Evolutionary conservation across 2,329 filamentous ascomycete species (phyloP), one percentile per base, ranked within the genome.

Genomic region (Tolypocladium sp.): DNA sequence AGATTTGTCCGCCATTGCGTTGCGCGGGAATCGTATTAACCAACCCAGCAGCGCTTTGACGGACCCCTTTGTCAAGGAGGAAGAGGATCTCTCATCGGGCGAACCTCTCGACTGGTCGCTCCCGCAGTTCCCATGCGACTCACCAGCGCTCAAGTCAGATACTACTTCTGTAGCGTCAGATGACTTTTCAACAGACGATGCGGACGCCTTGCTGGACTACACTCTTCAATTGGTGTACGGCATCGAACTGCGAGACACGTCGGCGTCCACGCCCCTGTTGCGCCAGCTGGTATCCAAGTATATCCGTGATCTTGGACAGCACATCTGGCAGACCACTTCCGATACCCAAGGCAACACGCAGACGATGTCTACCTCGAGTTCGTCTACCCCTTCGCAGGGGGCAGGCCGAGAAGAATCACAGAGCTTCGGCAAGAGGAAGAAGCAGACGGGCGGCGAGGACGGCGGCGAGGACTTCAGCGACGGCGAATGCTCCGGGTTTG

Each of bases 151-250:
- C 13, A 62, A 46, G 55, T 67, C 63, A 55, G 66, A 67, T 33
- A 61, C 63, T 9, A 58, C 60, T 13, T 66, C 65, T 3, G 64
- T 66, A 5, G 63, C 64, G 1, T 69, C 68, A 4, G 70, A 72
- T 9, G 71, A 73, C 49, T 61, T 69, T 8, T 67, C 71, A 0
- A 59, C 64, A 2, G 71, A 74, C 2, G 74, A 76, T 56, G 68
- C 69, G 17, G 72, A 74, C 17, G 62, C 66, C 0, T 61, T 76
- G 2, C 66, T 76, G 22, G 69, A 70, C 46, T 76, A 74, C 53
- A 66, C 70, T 0, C 66, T 76, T 0, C 74, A 76, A 40, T 55
- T 74, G 0, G 69, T 72, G 6, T 76, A 75, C 57, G 74, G 74
- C 2, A 63, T 76, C 1, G 73, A 76, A 25, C 62, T 74, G 13